Evolutionary conservation across 1,139 yeast genomes (phyloP).

Genomic region (Sugiyamaella neomexicana): DNA sequence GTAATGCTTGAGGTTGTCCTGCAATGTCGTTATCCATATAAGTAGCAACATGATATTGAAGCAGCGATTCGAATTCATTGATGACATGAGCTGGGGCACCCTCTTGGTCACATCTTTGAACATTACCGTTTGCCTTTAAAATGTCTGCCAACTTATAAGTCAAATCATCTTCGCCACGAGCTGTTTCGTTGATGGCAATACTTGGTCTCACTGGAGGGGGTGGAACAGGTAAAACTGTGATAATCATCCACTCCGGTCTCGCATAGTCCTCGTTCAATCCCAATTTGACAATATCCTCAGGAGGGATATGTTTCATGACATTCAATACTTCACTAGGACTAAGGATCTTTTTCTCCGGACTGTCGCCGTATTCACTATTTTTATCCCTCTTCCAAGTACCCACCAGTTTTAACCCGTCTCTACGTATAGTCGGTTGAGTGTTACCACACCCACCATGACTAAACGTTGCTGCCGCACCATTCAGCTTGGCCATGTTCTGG

Average conservation of each 20-base stretch:
- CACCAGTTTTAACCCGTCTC: slow-evolving; percentile 92
- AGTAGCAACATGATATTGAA: slow-evolving; percentile 98
- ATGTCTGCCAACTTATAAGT: slow-evolving; percentile 97
- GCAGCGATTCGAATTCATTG: slow-evolving; percentile 90
- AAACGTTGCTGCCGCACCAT: slow-evolving; percentile 40
- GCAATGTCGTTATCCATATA: slow-evolving; percentile 99
- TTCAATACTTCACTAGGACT: slow-evolving; percentile 87
- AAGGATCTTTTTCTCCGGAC: slow-evolving; percentile 87
- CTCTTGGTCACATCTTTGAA: slow-evolving; percentile 93
- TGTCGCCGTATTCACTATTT: slow-evolving; percentile 73
- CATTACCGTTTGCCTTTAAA: slow-evolving; percentile 91
- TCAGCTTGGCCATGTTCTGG: slow-evolving; percentile 33
- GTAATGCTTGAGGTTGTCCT: slow-evolving; percentile 99
- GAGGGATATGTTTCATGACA: slow-evolving; percentile 86
- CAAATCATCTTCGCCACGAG: slow-evolving; percentile 98
- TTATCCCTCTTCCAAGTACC: slow-evolving; percentile 97
- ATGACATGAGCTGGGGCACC: slow-evolving; percentile 99
- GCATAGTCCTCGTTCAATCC: slow-evolving; percentile 97
- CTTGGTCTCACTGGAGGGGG: slow-evolving; percentile 99
- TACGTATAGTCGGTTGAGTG: slow-evolving; percentile 91
- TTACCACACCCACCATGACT: slow-evolving; percentile 99
- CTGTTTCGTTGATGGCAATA: slow-evolving; percentile 97
- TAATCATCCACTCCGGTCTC: slow-evolving; percentile 97
- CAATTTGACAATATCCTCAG: slow-evolving; percentile 75
- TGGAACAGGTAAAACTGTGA: slow-evolving; percentile 98